Percentiles rank a stretch among this genome's conserved stretches.
These are phyloP conservation scores for Esteya vermicola DNA, from an alignment of 2,329 filamentous ascomycete species.

Conservation along the genomic window DNA sequence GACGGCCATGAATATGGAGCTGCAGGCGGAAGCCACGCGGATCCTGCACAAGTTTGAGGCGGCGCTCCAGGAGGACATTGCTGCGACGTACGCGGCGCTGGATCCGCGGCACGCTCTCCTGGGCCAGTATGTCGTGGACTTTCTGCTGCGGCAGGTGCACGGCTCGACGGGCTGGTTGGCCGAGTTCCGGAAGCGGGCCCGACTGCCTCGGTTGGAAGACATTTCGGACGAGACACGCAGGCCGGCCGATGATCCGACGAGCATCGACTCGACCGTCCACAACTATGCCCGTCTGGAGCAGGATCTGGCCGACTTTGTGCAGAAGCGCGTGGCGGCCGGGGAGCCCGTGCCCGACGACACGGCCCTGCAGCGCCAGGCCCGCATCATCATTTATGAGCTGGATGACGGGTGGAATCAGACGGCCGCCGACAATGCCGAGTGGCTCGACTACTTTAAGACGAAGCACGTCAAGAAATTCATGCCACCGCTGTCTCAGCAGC, in stretches of 20 bases:
- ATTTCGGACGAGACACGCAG: conserved; percentile 31
- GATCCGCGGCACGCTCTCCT: conserved; percentile 17
- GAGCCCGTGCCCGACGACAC: conserved; percentile 32
- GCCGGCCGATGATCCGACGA: conserved; percentile 33
- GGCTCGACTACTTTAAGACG: conserved; percentile 37
- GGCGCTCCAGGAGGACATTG: background rate
- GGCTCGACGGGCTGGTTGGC: conserved; percentile 39
- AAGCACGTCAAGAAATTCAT: no score
- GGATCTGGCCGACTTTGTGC: conserved; percentile 39
- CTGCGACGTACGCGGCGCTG: conserved; percentile 19
- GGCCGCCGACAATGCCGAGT: conserved; percentile 38
- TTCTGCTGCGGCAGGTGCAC: conserved; percentile 38
- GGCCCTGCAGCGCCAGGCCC: conserved; percentile 40
- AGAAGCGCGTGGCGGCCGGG: conserved; percentile 27
- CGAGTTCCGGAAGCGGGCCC: conserved; percentile 39
- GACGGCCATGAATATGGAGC: conserved; percentile 43
- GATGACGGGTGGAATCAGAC: conserved; percentile 53
- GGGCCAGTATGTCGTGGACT: conserved; percentile 36
- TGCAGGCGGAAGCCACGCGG: conserved; percentile 43
- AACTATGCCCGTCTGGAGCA: conserved; percentile 41
- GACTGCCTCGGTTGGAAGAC: conserved; percentile 42
- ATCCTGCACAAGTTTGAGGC: conserved; percentile 44
- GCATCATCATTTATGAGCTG: conserved; percentile 47
- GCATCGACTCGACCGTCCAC: conserved; percentile 45
- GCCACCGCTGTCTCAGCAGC: no score